Conservation (phyloP, 177 flowering plant species). For the Telopea speciosissima region DNA sequence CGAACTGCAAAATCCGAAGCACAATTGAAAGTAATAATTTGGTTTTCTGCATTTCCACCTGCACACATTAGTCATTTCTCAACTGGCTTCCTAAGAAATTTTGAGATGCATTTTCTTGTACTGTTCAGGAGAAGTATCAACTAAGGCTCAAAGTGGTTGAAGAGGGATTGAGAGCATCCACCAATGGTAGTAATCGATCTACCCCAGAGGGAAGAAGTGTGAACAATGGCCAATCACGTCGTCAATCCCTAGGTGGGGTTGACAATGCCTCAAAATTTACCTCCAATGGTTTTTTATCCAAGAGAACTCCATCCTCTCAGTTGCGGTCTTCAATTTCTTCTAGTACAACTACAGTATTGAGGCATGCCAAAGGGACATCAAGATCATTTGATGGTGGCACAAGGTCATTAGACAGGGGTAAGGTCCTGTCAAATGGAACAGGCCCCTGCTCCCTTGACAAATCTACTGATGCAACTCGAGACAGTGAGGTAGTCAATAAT, state of each 20-base stretch:
- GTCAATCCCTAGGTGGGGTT: slow-evolving; percentile 76
- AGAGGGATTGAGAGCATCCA: slow-evolving; percentile 56
- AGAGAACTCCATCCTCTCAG: slow-evolving; percentile 54
- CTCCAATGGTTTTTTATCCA: slow-evolving; percentile 61
- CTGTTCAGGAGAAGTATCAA: slow-evolving; percentile 63
- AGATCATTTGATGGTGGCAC: slow-evolving; percentile 92
- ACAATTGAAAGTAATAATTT: slow-evolving; percentile 50
- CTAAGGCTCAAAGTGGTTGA: slow-evolving; percentile 71
- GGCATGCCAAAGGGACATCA: slow-evolving; percentile 76
- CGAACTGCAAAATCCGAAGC: slow-evolving; percentile 79
- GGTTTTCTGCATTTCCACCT: not conserved
- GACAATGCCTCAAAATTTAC: slow-evolving; percentile 50
- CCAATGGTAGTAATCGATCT: slow-evolving; percentile 33
- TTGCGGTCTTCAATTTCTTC: slow-evolving; percentile 42
- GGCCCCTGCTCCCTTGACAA: slow-evolving; percentile 18
- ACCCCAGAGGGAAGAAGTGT: slow-evolving; percentile 50
- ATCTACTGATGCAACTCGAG: slow-evolving; percentile 26
- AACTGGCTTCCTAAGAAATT: not conserved
- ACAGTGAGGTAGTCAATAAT: slow-evolving; percentile 28
- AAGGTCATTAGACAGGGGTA: slow-evolving; percentile 56
- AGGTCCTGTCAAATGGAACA: slow-evolving; percentile 23
- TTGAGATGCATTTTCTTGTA: slow-evolving; percentile 4
- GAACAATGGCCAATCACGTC: slow-evolving; percentile 71
- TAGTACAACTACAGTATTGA: slow-evolving; percentile 51
- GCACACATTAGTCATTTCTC: not conserved